phyloP scores from a whole-genome alignment of 257 asterid species.

The Solanum chilense region DNA sequence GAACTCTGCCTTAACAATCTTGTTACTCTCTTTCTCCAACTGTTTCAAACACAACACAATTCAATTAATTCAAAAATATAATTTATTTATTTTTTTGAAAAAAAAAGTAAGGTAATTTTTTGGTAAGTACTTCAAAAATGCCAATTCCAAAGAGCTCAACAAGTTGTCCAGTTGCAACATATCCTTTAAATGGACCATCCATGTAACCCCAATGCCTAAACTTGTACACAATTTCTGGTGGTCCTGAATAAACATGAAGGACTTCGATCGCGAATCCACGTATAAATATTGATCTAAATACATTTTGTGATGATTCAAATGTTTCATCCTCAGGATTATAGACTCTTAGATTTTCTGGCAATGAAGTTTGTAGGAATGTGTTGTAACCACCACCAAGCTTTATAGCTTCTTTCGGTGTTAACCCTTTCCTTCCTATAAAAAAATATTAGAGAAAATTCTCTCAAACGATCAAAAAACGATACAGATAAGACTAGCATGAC shows the following conservation, averaged over 20 bases:
- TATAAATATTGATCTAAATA: slow-evolving; percentile 40
- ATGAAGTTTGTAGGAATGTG: slow-evolving; percentile 49
- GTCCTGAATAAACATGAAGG: slow-evolving; percentile 62
- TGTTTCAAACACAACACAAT: not conserved
- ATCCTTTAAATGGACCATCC: slow-evolving; percentile 56
- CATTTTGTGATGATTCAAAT: slow-evolving; percentile 41
- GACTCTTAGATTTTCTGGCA: slow-evolving; percentile 39
- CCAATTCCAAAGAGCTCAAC: slow-evolving; percentile 42
- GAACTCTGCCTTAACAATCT: slow-evolving; percentile 44
- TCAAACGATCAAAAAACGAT: not conserved
- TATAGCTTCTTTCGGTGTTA: slow-evolving; percentile 21
- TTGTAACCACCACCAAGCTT: slow-evolving; percentile 76
- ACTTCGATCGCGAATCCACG: slow-evolving; percentile 65
- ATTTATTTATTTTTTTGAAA: not conserved
- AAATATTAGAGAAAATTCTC: not conserved
- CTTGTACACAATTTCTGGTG: slow-evolving; percentile 52
- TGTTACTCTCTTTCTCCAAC: slow-evolving; percentile 39
- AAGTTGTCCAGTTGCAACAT: slow-evolving; percentile 54
- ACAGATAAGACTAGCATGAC: not conserved
- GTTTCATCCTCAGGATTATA: slow-evolving; percentile 57
- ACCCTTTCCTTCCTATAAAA: slow-evolving; percentile 9
- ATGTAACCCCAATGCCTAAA: slow-evolving; percentile 80
- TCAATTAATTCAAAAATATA: not conserved
- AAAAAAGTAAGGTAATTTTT: not conserved
- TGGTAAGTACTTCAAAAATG: slow-evolving; percentile 32